phyloP scores from a whole-genome alignment of 1,139 yeast species.

The Blastobotrys aristatus region DNA sequence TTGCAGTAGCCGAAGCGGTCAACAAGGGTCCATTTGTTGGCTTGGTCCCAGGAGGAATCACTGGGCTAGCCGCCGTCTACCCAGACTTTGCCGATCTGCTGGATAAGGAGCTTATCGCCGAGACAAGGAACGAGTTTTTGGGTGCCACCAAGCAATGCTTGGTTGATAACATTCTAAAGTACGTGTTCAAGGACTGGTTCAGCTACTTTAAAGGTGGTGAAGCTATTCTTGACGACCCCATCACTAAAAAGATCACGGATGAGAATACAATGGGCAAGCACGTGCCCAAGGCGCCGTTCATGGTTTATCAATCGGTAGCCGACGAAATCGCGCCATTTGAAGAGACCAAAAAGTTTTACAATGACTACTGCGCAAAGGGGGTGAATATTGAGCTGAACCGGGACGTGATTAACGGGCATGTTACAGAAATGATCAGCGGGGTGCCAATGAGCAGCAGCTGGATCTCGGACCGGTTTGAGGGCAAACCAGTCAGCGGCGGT shows the following conservation, averaged over 20 bases:
- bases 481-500: constrained; percentile 8
- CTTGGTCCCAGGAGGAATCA: constrained; percentile 27
- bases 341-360: constrained; percentile 19
- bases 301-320: constrained; percentile 29
- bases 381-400: constrained; percentile 23
- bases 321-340: constrained; percentile 28
- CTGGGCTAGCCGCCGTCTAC: constrained; percentile 30
- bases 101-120: constrained; percentile 14
- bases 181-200: constrained; percentile 19
- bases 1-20: constrained; percentile 17
- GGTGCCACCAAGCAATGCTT: constrained; percentile 18
- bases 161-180: constrained; percentile 18
- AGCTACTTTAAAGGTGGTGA: constrained; percentile 21
- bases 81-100: constrained; percentile 20
- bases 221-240: constrained; percentile 15
- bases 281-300: constrained; percentile 26
- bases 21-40: constrained; percentile 24
- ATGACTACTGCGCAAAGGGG: constrained; percentile 14
- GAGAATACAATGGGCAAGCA: constrained; percentile 22
- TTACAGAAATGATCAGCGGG: constrained; percentile 8
- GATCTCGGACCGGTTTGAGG: constrained; percentile 14
- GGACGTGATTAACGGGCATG: constrained; percentile 12
- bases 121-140: constrained; percentile 15
- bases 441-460: constrained; percentile 9
- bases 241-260: constrained; percentile 14